These are phyloP conservation scores for Yamadazyma sp. DNA, from an alignment of 805 yeast species.

Conservation along the genomic window DNA sequence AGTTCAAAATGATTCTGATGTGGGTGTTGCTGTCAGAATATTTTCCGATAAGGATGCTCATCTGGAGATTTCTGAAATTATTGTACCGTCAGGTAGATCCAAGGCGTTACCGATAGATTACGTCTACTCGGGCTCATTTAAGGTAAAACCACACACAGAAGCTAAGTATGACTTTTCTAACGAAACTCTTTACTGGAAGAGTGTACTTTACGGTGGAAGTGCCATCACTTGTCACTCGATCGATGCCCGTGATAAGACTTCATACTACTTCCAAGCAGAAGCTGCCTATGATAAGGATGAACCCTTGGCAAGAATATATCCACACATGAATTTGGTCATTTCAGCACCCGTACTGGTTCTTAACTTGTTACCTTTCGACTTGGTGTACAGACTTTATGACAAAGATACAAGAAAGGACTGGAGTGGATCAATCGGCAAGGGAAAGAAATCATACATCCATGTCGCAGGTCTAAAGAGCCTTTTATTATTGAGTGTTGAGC, in stretches of 20 bases:
- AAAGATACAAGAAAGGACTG: constrained; percentile 68
- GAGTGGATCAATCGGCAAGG: constrained; percentile 60
- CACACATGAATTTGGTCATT: constrained; percentile 74
- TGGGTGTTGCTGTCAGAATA: constrained; percentile 54
- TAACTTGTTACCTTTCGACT: constrained; percentile 80
- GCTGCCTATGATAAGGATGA: constrained; percentile 65
- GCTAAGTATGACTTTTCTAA: constrained; percentile 65
- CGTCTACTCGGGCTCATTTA: constrained; percentile 59
- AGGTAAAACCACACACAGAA: constrained; percentile 60
- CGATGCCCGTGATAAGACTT: constrained; percentile 36
- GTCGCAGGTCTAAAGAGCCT: constrained; percentile 73
- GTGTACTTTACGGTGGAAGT: constrained; percentile 47
- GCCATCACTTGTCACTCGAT: constrained; percentile 61
- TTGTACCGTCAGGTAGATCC: constrained; percentile 54
- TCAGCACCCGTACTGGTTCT: constrained; percentile 86
- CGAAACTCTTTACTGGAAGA: constrained; percentile 64
- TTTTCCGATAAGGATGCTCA: constrained; percentile 30
- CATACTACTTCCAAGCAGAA: constrained; percentile 70
- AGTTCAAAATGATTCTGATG: constrained; percentile 53
- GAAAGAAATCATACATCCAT: constrained; percentile 72
- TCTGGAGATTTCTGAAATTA: constrained; percentile 13
- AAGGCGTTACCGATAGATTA: constrained; percentile 73
- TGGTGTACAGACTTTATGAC: constrained; percentile 74
- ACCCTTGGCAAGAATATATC: constrained; percentile 72
- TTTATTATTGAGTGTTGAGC: constrained; percentile 67